These are phyloP conservation scores for Emmonsiellopsis sp. DNA, from an alignment of 2,329 filamentous ascomycete genomes.

Conservation along the genomic window DNA sequence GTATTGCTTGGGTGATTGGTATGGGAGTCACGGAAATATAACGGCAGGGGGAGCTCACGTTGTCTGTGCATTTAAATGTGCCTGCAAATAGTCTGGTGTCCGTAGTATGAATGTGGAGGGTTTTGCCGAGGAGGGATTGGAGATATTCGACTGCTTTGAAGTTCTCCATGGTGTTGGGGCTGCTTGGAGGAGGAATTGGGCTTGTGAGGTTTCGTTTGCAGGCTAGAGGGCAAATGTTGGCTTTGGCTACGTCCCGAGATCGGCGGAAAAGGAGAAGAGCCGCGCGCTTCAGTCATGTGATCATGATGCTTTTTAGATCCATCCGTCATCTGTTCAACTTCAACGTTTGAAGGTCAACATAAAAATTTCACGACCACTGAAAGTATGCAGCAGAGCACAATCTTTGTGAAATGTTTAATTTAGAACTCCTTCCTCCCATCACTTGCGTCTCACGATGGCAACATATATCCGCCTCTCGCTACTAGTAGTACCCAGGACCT, in stretches of 20 bases:
- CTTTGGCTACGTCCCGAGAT: too few relatives aligned
- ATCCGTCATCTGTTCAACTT: background rate
- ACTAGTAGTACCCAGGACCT: too few relatives aligned
- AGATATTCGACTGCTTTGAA: constrained; percentile 30
- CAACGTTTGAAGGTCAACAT: background rate
- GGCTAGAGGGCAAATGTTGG: too few relatives aligned
- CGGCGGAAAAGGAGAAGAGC: too few relatives aligned
- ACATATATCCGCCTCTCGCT: too few relatives aligned
- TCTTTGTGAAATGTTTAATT: background rate
- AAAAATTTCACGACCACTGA: too few relatives aligned
- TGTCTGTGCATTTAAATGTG: constrained; percentile 88
- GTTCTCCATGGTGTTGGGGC: constrained; percentile 24
- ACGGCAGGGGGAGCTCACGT: constrained; percentile 53
- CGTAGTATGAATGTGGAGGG: constrained; percentile 66
- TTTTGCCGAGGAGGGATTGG: constrained; percentile 63
- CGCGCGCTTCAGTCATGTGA: background rate
- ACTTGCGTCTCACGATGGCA: too few relatives aligned
- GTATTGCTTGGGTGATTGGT: too few relatives aligned
- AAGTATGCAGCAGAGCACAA: background rate
- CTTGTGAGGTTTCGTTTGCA: too few relatives aligned
- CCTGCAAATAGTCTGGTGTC: constrained; percentile 86
- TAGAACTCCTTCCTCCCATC: too few relatives aligned
- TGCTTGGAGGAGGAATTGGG: background rate
- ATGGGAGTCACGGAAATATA: too few relatives aligned
- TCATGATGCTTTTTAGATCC: background rate